A percentile compares a stretch with the other conserved stretches of the same genome.
Evolutionary conservation across 495 filamentous ascomycete species (phyloP).

Genomic region (Aspergillus conjunctus): DNA sequence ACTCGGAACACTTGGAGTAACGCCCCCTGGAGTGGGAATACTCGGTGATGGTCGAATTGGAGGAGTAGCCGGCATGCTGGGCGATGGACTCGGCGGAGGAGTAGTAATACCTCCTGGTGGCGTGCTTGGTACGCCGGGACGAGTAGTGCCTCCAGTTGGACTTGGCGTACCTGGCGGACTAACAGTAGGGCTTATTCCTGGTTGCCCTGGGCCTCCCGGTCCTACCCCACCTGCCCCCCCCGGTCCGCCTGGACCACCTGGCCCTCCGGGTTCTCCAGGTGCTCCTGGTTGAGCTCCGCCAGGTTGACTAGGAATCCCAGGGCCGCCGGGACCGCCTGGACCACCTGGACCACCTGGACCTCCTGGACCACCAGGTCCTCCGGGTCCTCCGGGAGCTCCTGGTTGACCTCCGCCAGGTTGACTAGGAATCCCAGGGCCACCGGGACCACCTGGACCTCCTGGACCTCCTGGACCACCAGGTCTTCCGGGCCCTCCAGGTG

Average conservation of each 20-base stretch:
- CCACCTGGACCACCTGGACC: conserved; percentile 6
- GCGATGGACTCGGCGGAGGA: not conserved
- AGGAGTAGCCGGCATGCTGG: not conserved
- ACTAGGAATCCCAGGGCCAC: conserved; percentile 2
- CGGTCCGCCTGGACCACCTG: not conserved
- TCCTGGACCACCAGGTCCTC: not conserved
- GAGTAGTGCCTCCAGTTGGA: not conserved
- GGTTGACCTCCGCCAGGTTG: not conserved
- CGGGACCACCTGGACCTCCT: not conserved
- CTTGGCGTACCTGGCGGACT: not conserved
- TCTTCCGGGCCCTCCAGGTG: not conserved
- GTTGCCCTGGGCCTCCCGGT: not conserved
- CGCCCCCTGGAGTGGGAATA: not conserved
- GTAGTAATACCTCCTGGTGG: not conserved
- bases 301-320: not conserved
- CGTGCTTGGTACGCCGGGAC: not conserved
- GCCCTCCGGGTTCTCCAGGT: conserved; percentile 2
- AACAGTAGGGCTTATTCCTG: not conserved
- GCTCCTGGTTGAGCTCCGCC: not conserved
- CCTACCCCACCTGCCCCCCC: not conserved
- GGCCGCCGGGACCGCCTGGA: not conserved
- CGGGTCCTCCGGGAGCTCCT: not conserved
- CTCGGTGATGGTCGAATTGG: not conserved
- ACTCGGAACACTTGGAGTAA: not conserved
- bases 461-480: not conserved